These are phyloP conservation scores for Aspergillus texensis DNA, from an alignment of 2,329 filamentous ascomycete genomes.

Conservation along the genomic window DNA sequence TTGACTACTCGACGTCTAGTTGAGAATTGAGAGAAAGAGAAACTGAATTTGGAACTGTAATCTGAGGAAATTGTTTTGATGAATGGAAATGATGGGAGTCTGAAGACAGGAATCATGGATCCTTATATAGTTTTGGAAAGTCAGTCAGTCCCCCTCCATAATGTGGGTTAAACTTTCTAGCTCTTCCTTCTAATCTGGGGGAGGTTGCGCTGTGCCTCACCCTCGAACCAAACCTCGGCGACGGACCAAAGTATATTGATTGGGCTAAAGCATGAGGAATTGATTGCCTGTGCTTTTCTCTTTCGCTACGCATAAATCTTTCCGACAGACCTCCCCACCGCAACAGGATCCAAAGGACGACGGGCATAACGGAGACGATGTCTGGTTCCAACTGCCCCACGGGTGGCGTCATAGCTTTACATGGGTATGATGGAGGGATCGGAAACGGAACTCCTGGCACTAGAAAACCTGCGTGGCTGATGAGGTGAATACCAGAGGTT, in stretches of 20 bases:
- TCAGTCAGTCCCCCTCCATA: background rate
- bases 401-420: conserved; percentile 10
- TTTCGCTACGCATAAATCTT: background rate
- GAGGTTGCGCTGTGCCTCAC: background rate
- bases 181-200: background rate
- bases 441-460: background rate
- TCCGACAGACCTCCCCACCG: too few species aligned
- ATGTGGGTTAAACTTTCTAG: background rate
- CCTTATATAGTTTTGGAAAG: conserved; percentile 7
- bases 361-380: conserved; percentile 2
- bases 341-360: background rate
- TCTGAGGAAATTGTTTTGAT: background rate
- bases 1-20: conserved; percentile 2
- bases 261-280: background rate
- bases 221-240: conserved; percentile 5
- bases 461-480: background rate
- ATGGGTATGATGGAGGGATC: background rate
- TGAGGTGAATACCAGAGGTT: background rate
- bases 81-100: background rate
- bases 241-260: background rate
- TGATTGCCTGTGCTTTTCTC: background rate
- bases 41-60: background rate
- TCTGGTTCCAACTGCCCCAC: conserved; percentile 18
- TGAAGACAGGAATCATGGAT: background rate
- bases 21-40: background rate